These are phyloP conservation scores for Parascedosporium putredinis DNA, from an alignment of 2,329 filamentous ascomycete species.

Conservation along the genomic window DNA sequence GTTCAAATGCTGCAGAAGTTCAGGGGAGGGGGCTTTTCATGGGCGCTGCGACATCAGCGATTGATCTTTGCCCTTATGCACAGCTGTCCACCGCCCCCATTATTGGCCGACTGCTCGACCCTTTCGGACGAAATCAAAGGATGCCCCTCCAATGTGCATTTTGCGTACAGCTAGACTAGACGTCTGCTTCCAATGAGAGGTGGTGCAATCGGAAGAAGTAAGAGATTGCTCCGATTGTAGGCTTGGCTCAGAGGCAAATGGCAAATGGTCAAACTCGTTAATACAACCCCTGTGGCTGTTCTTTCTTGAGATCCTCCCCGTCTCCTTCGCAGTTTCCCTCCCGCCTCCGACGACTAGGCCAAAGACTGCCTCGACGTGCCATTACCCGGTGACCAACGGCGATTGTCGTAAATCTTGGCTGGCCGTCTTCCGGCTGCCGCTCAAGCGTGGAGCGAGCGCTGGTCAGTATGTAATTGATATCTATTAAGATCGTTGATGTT, in stretches of 20 bases:
- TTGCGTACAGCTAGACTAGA: neutral
- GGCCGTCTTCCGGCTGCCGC: neutral
- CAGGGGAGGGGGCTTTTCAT: too few relatives aligned
- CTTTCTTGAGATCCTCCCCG: too few relatives aligned
- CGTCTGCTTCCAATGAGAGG: neutral
- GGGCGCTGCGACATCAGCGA: too few relatives aligned
- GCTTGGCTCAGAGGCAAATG: neutral
- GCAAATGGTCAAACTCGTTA: too few relatives aligned
- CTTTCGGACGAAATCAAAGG: neutral
- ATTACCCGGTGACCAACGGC: neutral
- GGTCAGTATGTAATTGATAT: too few relatives aligned
- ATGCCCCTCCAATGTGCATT: conserved; percentile 3
- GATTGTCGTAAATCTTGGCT: neutral
- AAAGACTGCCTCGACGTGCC: too few relatives aligned
- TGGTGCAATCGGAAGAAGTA: neutral
- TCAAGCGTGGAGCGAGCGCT: neutral
- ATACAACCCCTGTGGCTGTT: too few relatives aligned
- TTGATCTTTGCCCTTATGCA: neutral
- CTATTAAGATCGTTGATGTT: neutral
- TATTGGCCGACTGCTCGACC: conserved; percentile 4
- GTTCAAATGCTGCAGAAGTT: conserved; percentile 3
- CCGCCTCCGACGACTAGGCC: too few relatives aligned
- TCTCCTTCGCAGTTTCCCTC: conserved; percentile 2
- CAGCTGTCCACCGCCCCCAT: conserved; percentile 1
- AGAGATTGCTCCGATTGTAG: conserved; percentile 1